Evolutionary conservation across 225 moss, liverwort and hornwort genomes (phyloP).

Genomic region (Takakia lepidozioides): DNA sequence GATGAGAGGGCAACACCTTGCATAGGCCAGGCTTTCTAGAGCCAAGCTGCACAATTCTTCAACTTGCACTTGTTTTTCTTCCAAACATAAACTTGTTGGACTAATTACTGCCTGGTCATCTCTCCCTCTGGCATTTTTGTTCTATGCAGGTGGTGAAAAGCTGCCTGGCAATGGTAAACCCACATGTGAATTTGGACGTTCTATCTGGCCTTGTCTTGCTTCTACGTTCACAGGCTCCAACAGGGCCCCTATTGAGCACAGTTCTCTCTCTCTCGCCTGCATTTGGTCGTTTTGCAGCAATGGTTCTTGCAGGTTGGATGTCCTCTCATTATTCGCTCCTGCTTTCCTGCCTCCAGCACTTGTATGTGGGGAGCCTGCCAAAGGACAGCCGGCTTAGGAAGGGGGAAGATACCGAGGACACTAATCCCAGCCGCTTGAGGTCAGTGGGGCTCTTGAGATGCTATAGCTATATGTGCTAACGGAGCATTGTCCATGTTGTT

Average conservation of each 20-base stretch:
- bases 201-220: slow-evolving; percentile 64
- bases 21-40: no score
- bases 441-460: no score
- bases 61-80: no score
- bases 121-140: slow-evolving; percentile 6
- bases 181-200: slow-evolving; percentile 56
- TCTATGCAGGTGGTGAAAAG: slow-evolving; percentile 69
- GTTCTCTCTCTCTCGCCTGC: slow-evolving; percentile 63
- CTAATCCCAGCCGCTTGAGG: slow-evolving; percentile 28
- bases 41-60: no score
- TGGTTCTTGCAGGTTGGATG: slow-evolving; percentile 83
- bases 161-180: slow-evolving; percentile 41
- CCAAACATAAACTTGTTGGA: no score
- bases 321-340: slow-evolving; percentile 69
- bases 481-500: no score
- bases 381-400: slow-evolving; percentile 60
- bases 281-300: slow-evolving; percentile 77
- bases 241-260: slow-evolving; percentile 55
- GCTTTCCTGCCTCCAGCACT: slow-evolving; percentile 61
- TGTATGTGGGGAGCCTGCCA: slow-evolving; percentile 35
- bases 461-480: no score
- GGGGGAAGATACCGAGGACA: slow-evolving; percentile 46
- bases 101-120: no score
- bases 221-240: slow-evolving; percentile 69
- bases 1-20: no score